phyloP scores from a whole-genome alignment of 2,329 filamentous ascomycete species.

The Dothideomycetes sp. region DNA sequence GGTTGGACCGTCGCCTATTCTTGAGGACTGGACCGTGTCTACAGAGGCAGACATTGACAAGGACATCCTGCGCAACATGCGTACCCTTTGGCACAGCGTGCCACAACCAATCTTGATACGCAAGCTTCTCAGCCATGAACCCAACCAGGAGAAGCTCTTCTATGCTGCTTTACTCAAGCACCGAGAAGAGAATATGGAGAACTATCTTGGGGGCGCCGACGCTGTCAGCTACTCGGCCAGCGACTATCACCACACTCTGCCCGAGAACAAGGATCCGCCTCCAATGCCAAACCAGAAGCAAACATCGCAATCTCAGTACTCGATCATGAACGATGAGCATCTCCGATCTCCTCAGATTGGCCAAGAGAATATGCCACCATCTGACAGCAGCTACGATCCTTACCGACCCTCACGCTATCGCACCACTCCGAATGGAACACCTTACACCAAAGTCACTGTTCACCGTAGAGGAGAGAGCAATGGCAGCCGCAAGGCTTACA shows the following conservation, averaged over 20 bases:
- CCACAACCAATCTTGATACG: slow-evolving; percentile 61
- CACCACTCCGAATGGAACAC: slow-evolving; percentile 24
- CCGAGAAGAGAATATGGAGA: slow-evolving; percentile 73
- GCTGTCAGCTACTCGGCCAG: slow-evolving; percentile 71
- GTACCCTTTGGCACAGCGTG: slow-evolving; percentile 84
- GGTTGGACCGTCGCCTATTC: slow-evolving; percentile 46
- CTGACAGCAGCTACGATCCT: slow-evolving; percentile 67
- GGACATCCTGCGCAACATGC: slow-evolving; percentile 75
- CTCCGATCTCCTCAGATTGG: slow-evolving; percentile 40
- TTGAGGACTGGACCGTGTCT: slow-evolving; percentile 54
- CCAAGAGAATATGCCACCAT: slow-evolving; percentile 39
- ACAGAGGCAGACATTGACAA: slow-evolving; percentile 62
- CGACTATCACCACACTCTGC: slow-evolving; percentile 71
- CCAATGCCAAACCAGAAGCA: slow-evolving; percentile 27
- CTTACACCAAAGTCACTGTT: slow-evolving; percentile 58
- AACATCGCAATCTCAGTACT: slow-evolving; percentile 46
- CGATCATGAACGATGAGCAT: slow-evolving; percentile 47
- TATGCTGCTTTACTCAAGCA: slow-evolving; percentile 79
- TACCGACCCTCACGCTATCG: slow-evolving; percentile 60
- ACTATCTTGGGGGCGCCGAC: slow-evolving; percentile 63
- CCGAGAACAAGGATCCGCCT: slow-evolving; percentile 25
- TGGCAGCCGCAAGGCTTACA: slow-evolving; percentile 29
- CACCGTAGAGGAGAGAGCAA: slow-evolving; percentile 41
- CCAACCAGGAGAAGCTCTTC: slow-evolving; percentile 88
- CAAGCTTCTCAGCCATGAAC: slow-evolving; percentile 49